phyloP scores from a whole-genome alignment of 441 rosid species.

The Populus hybrid region DNA sequence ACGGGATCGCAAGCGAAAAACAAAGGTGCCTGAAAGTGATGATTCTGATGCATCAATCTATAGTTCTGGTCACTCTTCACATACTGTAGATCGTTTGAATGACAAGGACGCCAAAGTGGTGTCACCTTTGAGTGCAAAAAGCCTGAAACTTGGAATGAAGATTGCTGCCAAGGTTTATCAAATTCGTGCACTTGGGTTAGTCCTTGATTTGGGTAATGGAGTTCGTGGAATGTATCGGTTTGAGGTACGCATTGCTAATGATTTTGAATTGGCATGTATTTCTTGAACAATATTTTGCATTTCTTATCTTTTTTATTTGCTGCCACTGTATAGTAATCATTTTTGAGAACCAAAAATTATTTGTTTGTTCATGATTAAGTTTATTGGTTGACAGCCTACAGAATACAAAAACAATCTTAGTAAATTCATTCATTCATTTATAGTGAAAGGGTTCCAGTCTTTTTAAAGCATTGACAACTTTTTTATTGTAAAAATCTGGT shows the following conservation, averaged over 20 bases:
- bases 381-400: not conserved
- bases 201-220: constrained; percentile 90
- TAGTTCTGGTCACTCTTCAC: constrained; percentile 21
- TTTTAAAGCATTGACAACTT: not conserved
- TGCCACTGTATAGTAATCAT: not conserved
- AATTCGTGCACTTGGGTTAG: constrained; percentile 73
- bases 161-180: constrained; percentile 60
- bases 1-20: constrained; percentile 29
- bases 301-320: not conserved
- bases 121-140: constrained; percentile 35
- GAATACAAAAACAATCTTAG: not conserved
- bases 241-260: constrained; percentile 47
- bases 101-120: constrained; percentile 24
- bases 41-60: constrained; percentile 20
- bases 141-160: constrained; percentile 66
- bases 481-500: not conserved
- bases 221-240: constrained; percentile 89
- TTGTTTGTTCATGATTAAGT: not conserved
- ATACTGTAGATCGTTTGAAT: constrained; percentile 16
- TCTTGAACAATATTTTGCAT: not conserved
- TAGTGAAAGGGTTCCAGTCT: not conserved
- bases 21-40: constrained; percentile 17
- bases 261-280: not conserved
- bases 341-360: not conserved
- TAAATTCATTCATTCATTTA: not conserved